A percentile compares a stretch with the other conserved stretches of the same genome.
phyloP scores from a whole-genome alignment of 352 stramenopile species.

The Phytophthora hibernalis region DNA sequence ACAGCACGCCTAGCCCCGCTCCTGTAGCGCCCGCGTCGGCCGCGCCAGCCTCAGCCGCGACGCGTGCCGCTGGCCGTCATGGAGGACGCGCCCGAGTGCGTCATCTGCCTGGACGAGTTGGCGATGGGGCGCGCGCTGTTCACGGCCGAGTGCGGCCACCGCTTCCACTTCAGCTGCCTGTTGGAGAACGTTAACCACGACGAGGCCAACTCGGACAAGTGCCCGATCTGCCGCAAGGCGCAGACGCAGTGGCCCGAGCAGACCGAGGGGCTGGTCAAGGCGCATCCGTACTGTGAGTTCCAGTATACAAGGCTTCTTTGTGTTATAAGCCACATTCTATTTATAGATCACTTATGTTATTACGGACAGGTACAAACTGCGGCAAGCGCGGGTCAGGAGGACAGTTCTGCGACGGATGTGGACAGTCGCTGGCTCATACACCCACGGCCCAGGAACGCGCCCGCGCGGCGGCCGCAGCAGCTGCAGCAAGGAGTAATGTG shows the following conservation, averaged over 20 bases:
- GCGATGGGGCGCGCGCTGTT: conserved; percentile 73
- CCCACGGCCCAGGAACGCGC: conserved; percentile 77
- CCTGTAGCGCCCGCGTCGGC: conserved; percentile 32
- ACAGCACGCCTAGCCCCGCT: conserved; percentile 38
- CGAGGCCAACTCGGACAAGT: conserved; percentile 90
- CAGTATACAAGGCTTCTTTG: too few species aligned
- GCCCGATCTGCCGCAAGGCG: conserved; percentile 86
- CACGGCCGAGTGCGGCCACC: conserved; percentile 86
- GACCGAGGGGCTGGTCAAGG: conserved; percentile 85
- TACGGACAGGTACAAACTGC: conserved; percentile 65
- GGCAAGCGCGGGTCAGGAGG: conserved; percentile 75
- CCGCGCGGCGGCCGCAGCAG: conserved; percentile 54
- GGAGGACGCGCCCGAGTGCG: conserved; percentile 71
- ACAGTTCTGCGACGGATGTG: conserved; percentile 79
- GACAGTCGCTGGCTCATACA: conserved; percentile 75
- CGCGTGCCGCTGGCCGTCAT: conserved; percentile 54
- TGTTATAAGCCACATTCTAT: neutral
- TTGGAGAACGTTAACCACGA: conserved; percentile 92
- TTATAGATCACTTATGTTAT: neutral
- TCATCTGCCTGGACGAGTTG: conserved; percentile 88
- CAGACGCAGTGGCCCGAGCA: conserved; percentile 88
- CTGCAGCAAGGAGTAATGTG: conserved; percentile 68
- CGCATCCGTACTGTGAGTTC: conserved; percentile 80
- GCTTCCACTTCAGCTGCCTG: conserved; percentile 88
- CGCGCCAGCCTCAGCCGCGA: conserved; percentile 5